phyloP scores from a whole-genome alignment of 768 basidiomycete genomes.

The Sarcomyxa edulis region DNA sequence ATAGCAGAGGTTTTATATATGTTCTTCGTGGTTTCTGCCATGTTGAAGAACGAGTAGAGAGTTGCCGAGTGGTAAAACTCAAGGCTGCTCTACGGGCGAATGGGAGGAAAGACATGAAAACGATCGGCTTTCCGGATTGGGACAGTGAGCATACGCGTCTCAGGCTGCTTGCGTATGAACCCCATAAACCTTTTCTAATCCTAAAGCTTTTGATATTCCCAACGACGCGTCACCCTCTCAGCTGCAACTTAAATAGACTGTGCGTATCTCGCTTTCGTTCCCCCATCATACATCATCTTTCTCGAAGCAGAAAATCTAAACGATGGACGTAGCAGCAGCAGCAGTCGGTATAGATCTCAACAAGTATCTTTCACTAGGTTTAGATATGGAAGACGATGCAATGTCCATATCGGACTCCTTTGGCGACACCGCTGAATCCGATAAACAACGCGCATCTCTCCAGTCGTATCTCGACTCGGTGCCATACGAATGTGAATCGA shows the following conservation, averaged over 20 bases:
- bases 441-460: conserved; percentile 56
- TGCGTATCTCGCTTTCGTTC: conserved; percentile 1
- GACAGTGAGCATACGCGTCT: not conserved
- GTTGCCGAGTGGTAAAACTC: not conserved
- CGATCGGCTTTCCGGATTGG: not conserved
- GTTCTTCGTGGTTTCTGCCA: not conserved
- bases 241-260: not conserved
- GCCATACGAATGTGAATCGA: conserved; percentile 70
- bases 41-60: not conserved
- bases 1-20: conserved; percentile 16
- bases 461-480: conserved; percentile 62
- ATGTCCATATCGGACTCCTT: conserved; percentile 36
- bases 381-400: conserved; percentile 56
- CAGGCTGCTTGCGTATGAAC: not conserved
- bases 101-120: not conserved
- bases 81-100: not conserved
- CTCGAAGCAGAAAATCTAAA: too few relatives aligned
- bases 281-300: not conserved
- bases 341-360: conserved; percentile 5
- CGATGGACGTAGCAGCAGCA: conserved; percentile 2
- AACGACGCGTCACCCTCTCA: conserved; percentile 9
- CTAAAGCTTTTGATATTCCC: not conserved
- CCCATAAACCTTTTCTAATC: too few relatives aligned
- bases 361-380: conserved; percentile 7
- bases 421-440: conserved; percentile 37